phyloP scores from a whole-genome alignment of 2,329 filamentous ascomycete genomes.

The Ascochyta clinopodiicola region DNA sequence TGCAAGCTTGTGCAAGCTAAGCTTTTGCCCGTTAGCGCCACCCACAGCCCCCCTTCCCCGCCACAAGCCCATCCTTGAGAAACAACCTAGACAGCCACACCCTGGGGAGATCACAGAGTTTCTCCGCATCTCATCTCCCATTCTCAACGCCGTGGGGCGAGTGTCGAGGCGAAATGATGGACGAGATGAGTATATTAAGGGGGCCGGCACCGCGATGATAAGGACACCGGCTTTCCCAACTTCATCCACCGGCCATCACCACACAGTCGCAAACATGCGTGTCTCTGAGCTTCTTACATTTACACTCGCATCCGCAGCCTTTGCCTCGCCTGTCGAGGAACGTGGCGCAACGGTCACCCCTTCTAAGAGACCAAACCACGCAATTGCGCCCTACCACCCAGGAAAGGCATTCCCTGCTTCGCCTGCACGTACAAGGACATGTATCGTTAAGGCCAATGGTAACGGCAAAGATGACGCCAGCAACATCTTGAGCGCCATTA shows the following conservation, averaged over 20 bases:
- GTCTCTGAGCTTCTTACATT: conserved; percentile 31
- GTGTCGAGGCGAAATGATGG: background rate
- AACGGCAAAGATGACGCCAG: conserved; percentile 57
- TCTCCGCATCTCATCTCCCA: conserved; percentile 15
- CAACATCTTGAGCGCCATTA: conserved; percentile 61
- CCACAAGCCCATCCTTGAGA: background rate
- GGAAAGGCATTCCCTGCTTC: conserved; percentile 45
- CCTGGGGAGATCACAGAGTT: conserved; percentile 3
- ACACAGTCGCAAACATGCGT: conserved; percentile 30
- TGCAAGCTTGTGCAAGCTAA: conserved; percentile 3
- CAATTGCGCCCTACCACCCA: conserved; percentile 46
- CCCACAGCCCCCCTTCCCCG: background rate
- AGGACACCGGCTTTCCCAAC: background rate
- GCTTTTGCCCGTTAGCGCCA: background rate
- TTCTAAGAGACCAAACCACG: conserved; percentile 43
- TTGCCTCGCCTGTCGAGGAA: conserved; percentile 27
- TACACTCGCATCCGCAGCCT: conserved; percentile 32
- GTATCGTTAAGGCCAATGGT: conserved; percentile 49
- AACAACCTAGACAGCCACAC: background rate
- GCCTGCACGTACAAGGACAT: conserved; percentile 46
- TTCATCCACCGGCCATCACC: conserved; percentile 1
- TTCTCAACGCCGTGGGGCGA: background rate
- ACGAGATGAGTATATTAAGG: conserved; percentile 8
- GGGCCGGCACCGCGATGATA: background rate
- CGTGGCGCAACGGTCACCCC: conserved; percentile 13